Percentiles rank a stretch among this genome's conserved stretches.
These are phyloP conservation scores for Nicotiana obtusifolia DNA, from an alignment of 257 asterid species.

Conservation along the genomic window DNA sequence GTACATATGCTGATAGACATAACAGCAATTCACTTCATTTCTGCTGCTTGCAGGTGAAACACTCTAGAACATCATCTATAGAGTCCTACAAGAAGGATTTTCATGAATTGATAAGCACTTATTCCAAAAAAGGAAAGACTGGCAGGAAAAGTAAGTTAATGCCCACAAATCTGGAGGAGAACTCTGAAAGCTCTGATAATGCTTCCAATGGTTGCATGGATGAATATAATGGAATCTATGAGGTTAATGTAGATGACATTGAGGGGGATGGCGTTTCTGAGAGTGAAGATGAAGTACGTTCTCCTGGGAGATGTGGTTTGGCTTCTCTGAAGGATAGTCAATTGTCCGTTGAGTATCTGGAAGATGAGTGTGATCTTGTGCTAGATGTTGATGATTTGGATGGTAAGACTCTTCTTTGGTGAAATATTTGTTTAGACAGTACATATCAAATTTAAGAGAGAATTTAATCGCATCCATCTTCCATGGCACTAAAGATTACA, in stretches of 20 bases:
- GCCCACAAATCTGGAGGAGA: conserved; percentile 25
- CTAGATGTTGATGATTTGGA: conserved; percentile 66
- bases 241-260: conserved; percentile 12
- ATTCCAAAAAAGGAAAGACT: conserved; percentile 31
- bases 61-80: conserved; percentile 54
- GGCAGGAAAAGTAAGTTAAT: conserved; percentile 13
- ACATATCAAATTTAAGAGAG: not conserved
- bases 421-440: not conserved
- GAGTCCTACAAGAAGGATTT: conserved; percentile 60
- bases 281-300: conserved; percentile 28
- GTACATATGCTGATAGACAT: not conserved
- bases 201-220: conserved; percentile 22
- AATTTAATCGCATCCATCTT: not conserved
- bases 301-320: conserved; percentile 17
- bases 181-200: conserved; percentile 14
- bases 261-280: conserved; percentile 34
- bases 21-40: not conserved
- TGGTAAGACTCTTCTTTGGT: conserved; percentile 29
- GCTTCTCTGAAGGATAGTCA: conserved; percentile 35
- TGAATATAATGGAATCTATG: conserved; percentile 23
- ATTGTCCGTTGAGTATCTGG: conserved; percentile 60
- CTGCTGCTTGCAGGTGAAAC: conserved; percentile 52
- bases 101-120: conserved; percentile 37
- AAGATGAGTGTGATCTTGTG: conserved; percentile 57
- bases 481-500: not conserved